Evolutionary conservation across 2,329 filamentous ascomycete genomes (phyloP).

Genomic region (Curvularia hawaiiensis): DNA sequence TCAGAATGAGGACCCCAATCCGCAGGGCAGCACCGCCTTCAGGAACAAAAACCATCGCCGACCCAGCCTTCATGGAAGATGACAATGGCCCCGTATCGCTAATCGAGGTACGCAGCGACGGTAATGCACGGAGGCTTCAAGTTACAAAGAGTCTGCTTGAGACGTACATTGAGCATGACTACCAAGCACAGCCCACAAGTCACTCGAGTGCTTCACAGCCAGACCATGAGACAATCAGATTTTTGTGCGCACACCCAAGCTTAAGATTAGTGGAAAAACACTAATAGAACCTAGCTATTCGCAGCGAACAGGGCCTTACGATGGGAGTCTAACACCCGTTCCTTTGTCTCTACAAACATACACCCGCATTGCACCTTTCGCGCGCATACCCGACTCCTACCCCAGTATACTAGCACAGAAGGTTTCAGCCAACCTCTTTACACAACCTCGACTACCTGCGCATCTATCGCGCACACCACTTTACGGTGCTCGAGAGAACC

Average conservation of each 20-base stretch:
- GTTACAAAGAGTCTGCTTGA: constrained; percentile 2
- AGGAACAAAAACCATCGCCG: neutral
- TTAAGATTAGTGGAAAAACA: neutral
- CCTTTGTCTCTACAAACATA: constrained; percentile 1
- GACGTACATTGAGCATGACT: constrained; percentile 7
- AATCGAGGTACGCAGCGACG: constrained; percentile 3
- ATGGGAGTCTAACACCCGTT: neutral
- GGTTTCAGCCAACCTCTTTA: neutral
- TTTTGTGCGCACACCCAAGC: neutral
- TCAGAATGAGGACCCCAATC: neutral
- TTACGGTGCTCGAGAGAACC: neutral
- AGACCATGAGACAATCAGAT: constrained; percentile 3
- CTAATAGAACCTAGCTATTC: constrained; percentile 1
- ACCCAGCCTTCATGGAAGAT: neutral
- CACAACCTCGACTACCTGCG: neutral
- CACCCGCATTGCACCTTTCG: neutral
- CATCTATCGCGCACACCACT: neutral
- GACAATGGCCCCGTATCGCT: neutral
- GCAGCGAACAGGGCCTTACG: neutral
- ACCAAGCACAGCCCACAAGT: neutral
- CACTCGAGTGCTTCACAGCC: neutral
- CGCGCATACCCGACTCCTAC: neutral
- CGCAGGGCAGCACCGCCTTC: neutral
- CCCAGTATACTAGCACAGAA: neutral
- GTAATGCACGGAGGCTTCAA: neutral